A percentile compares a stretch with the other conserved stretches of the same genome.
phyloP scores from a whole-genome alignment of 2,329 filamentous ascomycete genomes.

The Podosphaera aphanis region DNA sequence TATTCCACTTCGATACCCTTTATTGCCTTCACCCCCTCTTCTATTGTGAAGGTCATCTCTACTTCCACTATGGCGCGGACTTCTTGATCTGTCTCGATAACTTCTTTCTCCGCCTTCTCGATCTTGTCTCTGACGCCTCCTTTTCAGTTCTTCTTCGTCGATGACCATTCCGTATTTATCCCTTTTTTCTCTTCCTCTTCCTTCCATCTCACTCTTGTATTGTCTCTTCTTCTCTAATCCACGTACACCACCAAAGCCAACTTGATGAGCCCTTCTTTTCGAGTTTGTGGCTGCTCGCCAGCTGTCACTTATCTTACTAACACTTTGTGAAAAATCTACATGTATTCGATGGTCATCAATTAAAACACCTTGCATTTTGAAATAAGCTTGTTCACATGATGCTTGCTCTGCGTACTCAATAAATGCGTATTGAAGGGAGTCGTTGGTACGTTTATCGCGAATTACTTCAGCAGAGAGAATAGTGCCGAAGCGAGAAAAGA shows the following conservation, averaged over 20 bases:
- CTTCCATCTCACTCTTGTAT: slow-evolving; percentile 36
- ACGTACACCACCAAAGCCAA: slow-evolving; percentile 77
- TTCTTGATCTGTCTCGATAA: slow-evolving; percentile 14
- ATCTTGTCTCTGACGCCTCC: slow-evolving; percentile 22
- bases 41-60: slow-evolving; percentile 7
- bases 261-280: slow-evolving; percentile 41
- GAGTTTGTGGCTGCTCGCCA: slow-evolving; percentile 73
- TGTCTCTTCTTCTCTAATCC: slow-evolving; percentile 77
- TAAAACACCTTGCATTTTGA: slow-evolving; percentile 94
- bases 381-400: slow-evolving; percentile 84
- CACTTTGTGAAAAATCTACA: slow-evolving; percentile 95
- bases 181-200: slow-evolving; percentile 16
- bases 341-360: slow-evolving; percentile 96
- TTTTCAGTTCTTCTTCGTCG: slow-evolving; percentile 44
- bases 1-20: background rate
- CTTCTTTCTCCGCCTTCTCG: slow-evolving; percentile 8
- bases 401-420: slow-evolving; percentile 89
- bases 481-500: slow-evolving; percentile 89
- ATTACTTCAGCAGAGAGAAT: slow-evolving; percentile 94
- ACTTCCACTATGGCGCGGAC: slow-evolving; percentile 9
- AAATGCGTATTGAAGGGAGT: slow-evolving; percentile 91
- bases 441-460: slow-evolving; percentile 74
- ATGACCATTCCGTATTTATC: slow-evolving; percentile 60
- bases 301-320: slow-evolving; percentile 62
- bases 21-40: slow-evolving; percentile 7